A percentile compares a stretch with the other conserved stretches of the same genome.
phyloP scores from a whole-genome alignment of 352 stramenopile species.

The Globisporangium echinulatum region DNA sequence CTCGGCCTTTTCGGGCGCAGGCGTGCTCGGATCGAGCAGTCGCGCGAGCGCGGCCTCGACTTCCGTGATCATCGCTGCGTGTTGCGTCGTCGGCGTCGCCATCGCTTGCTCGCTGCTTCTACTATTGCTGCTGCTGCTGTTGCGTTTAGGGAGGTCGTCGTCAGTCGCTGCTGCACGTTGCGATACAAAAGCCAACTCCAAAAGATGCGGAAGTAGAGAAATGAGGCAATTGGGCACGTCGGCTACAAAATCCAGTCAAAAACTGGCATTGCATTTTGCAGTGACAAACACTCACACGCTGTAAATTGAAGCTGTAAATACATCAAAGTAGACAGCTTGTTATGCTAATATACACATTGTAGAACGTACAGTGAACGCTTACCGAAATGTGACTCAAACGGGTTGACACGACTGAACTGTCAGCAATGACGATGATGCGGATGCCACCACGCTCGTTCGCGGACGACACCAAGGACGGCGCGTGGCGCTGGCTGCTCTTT shows the following conservation, averaged over 20 bases:
- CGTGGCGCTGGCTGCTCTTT: slow-evolving; percentile 52
- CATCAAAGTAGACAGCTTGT: too few relatives aligned
- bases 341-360: too few relatives aligned
- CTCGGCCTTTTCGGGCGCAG: slow-evolving; percentile 33
- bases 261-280: neutral
- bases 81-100: slow-evolving; percentile 1
- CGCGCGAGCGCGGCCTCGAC: slow-evolving; percentile 51
- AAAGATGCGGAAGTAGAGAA: neutral
- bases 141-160: neutral
- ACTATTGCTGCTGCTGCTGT: neutral
- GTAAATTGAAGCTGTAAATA: neutral
- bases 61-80: slow-evolving; percentile 37
- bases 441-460: slow-evolving; percentile 29
- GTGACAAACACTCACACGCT: slow-evolving; percentile 1
- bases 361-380: neutral
- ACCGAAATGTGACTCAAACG: neutral
- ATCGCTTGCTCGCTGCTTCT: neutral
- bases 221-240: neutral
- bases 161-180: neutral
- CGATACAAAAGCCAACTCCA: neutral
- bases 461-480: slow-evolving; percentile 7
- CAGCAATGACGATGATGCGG: neutral
- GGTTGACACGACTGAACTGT: neutral
- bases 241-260: neutral
- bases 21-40: slow-evolving; percentile 54